Conservation (phyloP, 2,329 filamentous ascomycete genomes). For the Penicillium olsonii region DNA sequence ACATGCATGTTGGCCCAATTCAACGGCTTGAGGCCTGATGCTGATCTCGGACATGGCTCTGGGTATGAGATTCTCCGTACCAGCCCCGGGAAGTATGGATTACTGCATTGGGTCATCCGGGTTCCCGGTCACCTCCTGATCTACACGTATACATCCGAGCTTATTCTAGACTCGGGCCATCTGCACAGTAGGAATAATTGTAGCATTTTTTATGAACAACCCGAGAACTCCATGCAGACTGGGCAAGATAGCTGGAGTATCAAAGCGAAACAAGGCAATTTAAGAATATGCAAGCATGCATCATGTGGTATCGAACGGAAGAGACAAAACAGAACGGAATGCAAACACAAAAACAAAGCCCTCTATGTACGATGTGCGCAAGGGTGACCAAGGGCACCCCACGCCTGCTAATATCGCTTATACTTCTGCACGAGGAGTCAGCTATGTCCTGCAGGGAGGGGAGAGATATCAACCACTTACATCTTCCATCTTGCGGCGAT, state of each 20-base stretch:
- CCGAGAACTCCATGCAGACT: background rate
- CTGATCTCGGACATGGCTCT: background rate
- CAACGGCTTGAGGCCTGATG: background rate
- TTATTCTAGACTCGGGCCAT: too few relatives aligned
- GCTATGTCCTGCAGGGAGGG: background rate
- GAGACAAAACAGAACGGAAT: background rate
- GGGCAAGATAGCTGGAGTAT: background rate
- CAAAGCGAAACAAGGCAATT: conserved; percentile 8
- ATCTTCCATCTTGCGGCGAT: conserved; percentile 80
- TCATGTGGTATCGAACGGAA: conserved; percentile 8
- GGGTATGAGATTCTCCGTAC: conserved; percentile 1
- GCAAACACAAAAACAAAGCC: background rate
- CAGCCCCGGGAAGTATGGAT: too few relatives aligned
- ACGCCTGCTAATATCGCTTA: conserved; percentile 37
- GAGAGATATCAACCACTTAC: conserved; percentile 59
- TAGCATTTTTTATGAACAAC: background rate
- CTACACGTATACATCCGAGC: too few relatives aligned
- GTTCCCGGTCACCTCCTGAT: too few relatives aligned
- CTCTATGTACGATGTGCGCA: conserved; percentile 1
- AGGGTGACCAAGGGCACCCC: background rate
- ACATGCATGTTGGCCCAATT: conserved; percentile 4
- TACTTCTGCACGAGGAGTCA: conserved; percentile 40
- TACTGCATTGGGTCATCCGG: too few relatives aligned
- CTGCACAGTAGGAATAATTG: too few relatives aligned
- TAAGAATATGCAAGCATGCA: conserved; percentile 1